Evolutionary conservation across 2,329 filamentous ascomycete genomes (phyloP), one percentile per base, ranked within the genome.

Genomic region (Cytospora piceae): DNA sequence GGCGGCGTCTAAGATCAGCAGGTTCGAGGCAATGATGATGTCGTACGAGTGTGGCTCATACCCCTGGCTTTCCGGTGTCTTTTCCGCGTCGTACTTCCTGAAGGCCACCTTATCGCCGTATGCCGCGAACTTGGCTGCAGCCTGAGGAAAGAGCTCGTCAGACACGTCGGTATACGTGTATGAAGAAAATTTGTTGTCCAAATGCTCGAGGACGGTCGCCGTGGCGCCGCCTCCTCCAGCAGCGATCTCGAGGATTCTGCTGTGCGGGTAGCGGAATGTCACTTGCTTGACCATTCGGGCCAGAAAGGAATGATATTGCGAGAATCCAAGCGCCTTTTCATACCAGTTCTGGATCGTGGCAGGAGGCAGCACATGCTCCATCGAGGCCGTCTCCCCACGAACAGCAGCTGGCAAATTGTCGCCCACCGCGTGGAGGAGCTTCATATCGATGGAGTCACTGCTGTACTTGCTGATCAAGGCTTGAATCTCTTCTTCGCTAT

Each of bases 121-220:
- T 32, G 31, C 31, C 31, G 31, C 31, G 31, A 32, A 32, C 31
- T 32, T 32, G 31, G 31, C 31, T 32, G 31, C 31, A 22, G 75
- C 80, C 34, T 72, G 64, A 15, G 73, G 72, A 54, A 82, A 80
- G 70, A 78, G 78, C 22, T 71, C 74, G 2, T 72, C 58, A 0
- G 76, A 77, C 8, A 81, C 74, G 58, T 83, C 80, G 0, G 81
- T 82, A 69, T 74, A 83, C 0, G 77, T 80, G 67, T 82, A 83
- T 4, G 74, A 73, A 0, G 71, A 66, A 53, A 79, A 78, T 6
- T 54, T n/a, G 29, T 65, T 12, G 0, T 70, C 73, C 17, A 82
- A 66, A 5, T 60, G 34, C 1, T 72, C 66, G 3, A 82, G 64
- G 20, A 82, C 69, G 0, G 52, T 37, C 11, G 73, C n/a, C n/a